Evolutionary conservation across 1,284 basidiomycete species (phyloP), one percentile per base, ranked within the genome.

Genomic region (Cryptococcus sp.): DNA sequence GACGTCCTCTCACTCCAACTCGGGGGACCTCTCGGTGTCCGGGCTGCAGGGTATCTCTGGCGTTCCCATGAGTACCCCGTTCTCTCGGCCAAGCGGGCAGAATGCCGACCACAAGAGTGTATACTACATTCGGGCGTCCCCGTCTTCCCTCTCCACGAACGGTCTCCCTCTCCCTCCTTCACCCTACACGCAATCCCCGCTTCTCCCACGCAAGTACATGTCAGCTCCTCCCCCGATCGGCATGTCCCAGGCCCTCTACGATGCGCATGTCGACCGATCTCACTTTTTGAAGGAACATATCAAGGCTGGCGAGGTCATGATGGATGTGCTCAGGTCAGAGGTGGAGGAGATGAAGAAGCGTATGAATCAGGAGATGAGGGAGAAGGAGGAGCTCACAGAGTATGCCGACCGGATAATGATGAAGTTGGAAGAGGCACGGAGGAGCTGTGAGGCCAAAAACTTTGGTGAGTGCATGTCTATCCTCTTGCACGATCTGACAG

Each of bases 181-280:
- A 23, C 33, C 21, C 48, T n/a, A 33, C 53, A 33, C 28, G 28
- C 28, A 4, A 15, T 47, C 53, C 5, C 52, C 43, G 23, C 20
- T 50, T 16, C 21, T 48, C 23, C n/a, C 33, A 12, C 49, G 53
- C 36, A 61, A 54, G 28, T 50, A 63, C 49, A 18, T 53, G 12
- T 69, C 67, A 0, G 64, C 64, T 1, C 67, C 67, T 2, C 67
- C 67, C 2, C 46, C 62, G 2, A 24, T 38, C 13, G 53, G 53
- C 5, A 20, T 60, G 7, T 51, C 59, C 4, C 52, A 45, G 8
- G 28, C 55, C 5, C 54, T 70, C 6, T 46, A 63, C 2, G 40
- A 57, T n/a, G 62, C 63, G 35, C 63, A 66, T 15, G 47, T 51
- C 5, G 58, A 67, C 13, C 61, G 66, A 49, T 53, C 57, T 21